Evolutionary conservation across 192 early-diverging fungal species (phyloP).

Genomic region (Coemansia sp.): DNA sequence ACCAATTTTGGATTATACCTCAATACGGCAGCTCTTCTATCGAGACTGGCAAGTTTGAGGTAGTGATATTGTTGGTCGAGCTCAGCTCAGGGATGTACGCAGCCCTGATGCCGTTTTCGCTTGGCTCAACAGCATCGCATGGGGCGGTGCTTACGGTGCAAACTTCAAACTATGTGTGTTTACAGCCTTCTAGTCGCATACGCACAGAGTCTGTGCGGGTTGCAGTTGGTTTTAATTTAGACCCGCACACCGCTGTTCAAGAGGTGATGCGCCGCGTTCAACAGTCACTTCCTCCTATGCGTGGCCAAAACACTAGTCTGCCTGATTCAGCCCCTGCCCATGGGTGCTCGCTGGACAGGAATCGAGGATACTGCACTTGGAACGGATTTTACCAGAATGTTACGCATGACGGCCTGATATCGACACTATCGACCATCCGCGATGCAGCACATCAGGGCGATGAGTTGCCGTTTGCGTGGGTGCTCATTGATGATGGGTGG

Average conservation of each 20-base stretch:
- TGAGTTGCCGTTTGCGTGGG: conserved; percentile 24
- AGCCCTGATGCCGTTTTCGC: conserved; percentile 30
- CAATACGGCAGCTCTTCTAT: conserved; percentile 2
- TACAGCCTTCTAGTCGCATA: neutral
- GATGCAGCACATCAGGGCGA: neutral
- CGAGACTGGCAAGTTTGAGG: conserved; percentile 10
- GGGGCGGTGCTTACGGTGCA: conserved; percentile 9
- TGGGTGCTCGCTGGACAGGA: neutral
- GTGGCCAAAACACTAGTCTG: neutral
- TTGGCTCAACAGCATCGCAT: neutral
- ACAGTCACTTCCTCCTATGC: neutral
- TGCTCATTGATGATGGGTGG: conserved; percentile 62
- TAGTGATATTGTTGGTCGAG: conserved; percentile 20
- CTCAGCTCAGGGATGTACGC: conserved; percentile 17
- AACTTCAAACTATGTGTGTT: neutral
- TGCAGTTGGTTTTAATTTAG: conserved; percentile 17
- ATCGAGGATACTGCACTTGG: conserved; percentile 46
- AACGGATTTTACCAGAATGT: conserved; percentile 45
- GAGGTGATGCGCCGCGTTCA: conserved; percentile 25
- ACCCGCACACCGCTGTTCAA: conserved; percentile 26
- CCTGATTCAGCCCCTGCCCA: neutral
- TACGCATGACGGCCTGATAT: conserved; percentile 14
- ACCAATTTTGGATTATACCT: conserved; percentile 37
- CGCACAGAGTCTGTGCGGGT: conserved; percentile 12
- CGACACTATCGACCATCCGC: conserved; percentile 13